Conservation (phyloP, 2,329 filamentous ascomycete species). For the Macrophomina pseudophaseolina region DNA sequence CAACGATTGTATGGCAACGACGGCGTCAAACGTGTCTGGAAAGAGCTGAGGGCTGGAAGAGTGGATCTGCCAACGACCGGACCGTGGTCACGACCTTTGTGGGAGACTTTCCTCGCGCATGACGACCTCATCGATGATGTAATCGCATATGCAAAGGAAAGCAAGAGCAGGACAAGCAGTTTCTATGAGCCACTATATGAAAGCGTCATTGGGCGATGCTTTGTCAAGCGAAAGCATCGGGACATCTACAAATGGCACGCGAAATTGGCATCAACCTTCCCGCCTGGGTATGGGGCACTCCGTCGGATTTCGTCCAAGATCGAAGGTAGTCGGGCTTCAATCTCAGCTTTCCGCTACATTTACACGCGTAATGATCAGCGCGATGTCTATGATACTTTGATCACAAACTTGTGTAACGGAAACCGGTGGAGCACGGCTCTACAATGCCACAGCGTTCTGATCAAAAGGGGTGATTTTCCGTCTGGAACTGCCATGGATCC, state of each 20-base stretch:
- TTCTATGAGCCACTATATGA: slow-evolving; percentile 49
- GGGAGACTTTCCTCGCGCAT: slow-evolving; percentile 52
- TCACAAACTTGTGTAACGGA: slow-evolving; percentile 2
- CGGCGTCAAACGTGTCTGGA: slow-evolving; percentile 42
- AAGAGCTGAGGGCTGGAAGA: slow-evolving; percentile 41
- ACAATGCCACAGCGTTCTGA: slow-evolving; percentile 14
- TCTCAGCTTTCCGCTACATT: slow-evolving; percentile 41
- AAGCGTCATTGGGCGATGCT: slow-evolving; percentile 50
- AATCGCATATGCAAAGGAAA: slow-evolving; percentile 46
- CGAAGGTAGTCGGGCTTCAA: slow-evolving; percentile 26
- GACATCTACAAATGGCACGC: slow-evolving; percentile 20
- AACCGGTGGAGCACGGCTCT: neutral
- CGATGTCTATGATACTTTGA: slow-evolving; percentile 50
- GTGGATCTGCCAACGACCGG: slow-evolving; percentile 49
- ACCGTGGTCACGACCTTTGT: slow-evolving; percentile 49
- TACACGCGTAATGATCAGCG: slow-evolving; percentile 45
- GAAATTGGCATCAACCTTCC: slow-evolving; percentile 3
- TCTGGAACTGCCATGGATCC: neutral
- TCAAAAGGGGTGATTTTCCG: neutral
- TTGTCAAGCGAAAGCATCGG: slow-evolving; percentile 29
- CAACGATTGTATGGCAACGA: slow-evolving; percentile 10
- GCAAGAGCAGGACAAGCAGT: slow-evolving; percentile 46
- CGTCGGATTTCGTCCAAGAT: slow-evolving; percentile 7
- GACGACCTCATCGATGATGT: slow-evolving; percentile 43
- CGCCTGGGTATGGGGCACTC: neutral